Evolutionary conservation across 2,329 filamentous ascomycete genomes (phyloP), one percentile per base, ranked within the genome.

Genomic region (Cladosporium sp.): DNA sequence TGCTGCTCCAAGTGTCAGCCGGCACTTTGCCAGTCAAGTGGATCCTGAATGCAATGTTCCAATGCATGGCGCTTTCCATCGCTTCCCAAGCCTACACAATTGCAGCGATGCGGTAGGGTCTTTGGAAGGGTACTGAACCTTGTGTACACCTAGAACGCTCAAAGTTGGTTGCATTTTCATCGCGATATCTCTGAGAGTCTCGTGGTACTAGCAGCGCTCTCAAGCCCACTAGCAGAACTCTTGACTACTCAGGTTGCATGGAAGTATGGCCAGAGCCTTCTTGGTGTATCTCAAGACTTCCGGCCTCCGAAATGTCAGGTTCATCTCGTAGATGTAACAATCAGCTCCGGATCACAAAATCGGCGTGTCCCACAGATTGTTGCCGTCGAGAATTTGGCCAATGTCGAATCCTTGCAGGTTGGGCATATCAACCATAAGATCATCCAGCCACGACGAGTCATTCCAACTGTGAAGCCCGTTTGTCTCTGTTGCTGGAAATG

Each of bases 391-490:
- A 16, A 63, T 54, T 10, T 63, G 60, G 23, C 60, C 60, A 3
- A 63, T 63, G 21, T 63, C 60, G 16, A 63, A 63, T 11, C 60
- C 60, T 63, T 63, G 60, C 21, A 63, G 25, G n/a, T 63, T 63
- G 10, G 60, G 60, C 60, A 63, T 63, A 34, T 63, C 60, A 2
- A 34, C 51, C 60, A 63, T 63, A 13, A 63, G 26, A 28, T 63
- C 60, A 25, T 63, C 49, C 36, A 63, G 49, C 60, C 60, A 63
- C 5, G 60, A 63, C 23, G 60, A 63, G 36, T 63, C 60, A 18
- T 63, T 63, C 60, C 60, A 63, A 49, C 60, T 63, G 25, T 63
- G 60, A 3, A 54, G n/a, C 39, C 59, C 59, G 16, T 63, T 63
- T 18, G 60, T 46, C 3, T 63, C 23, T 5, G 49, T 26, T 10